Base-by-base conservation (phyloP, 768 basidiomycete species). In the Russula brevipes region DNA sequence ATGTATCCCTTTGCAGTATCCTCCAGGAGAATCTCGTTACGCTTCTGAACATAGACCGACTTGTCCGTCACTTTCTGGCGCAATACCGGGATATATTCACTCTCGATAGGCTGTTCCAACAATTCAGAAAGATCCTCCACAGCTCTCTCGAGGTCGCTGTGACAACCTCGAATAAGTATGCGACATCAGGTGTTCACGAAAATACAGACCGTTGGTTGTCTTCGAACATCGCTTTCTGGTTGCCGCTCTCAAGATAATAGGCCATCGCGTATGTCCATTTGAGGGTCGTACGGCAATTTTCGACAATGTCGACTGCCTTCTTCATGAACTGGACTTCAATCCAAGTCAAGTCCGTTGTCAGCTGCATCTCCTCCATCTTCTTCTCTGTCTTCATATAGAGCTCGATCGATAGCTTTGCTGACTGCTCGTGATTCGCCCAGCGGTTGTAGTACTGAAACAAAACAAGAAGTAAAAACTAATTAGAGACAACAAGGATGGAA, bases 251-350 rank as follows among this genome's bases (percentile, higher is more conserved):
- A 35, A 99, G 83, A 72, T 98, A 98, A 78, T 94, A 99, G 35
- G 95, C 96, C 96, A 99, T 98, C 3, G 94, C 90, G 70, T 99
- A 99, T 12, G 96, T 98, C 96, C 97, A 99, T 76, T 98, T 98
- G 62, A 99, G 85, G 44, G 96, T 98, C 79, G 86, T 91, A 33
- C 97, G 85, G 76, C 97, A 91, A 73, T 87, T 87, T 69, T 88
- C 84, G 44, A 91, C 84, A 73, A 89, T 88, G 71, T 98, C 97
- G 4, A 98, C 95, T 0, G 97, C 97, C 75, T 95, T 95, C 80
- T 94, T 94, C 83, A 97, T 95, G 76, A 99, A 99, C 76, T 98
- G 96, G 36, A 87, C 94, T 76, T 99, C 95, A 68, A 99, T 99
- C 97, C 97, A 99, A 2, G 94, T 94, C 44, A 99, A 77, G 59